Conservation (phyloP, 345 rosid species). For the Lepidium aucheri region DNA sequence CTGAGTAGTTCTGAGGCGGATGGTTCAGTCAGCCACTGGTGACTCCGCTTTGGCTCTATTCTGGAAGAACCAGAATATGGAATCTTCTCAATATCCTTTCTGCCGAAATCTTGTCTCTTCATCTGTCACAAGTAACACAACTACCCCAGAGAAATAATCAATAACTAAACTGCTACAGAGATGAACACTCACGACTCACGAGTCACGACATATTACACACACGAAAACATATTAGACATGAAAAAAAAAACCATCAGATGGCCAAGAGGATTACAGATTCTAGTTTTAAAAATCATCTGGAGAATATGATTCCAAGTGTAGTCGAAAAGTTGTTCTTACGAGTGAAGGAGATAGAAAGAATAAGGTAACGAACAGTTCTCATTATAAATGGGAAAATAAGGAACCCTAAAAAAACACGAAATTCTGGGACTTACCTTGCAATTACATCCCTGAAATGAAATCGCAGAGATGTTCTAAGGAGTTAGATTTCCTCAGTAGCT, state of each 20-base stretch:
- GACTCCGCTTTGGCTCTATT: slow-evolving; percentile 44
- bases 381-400: neutral
- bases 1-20: slow-evolving; percentile 45
- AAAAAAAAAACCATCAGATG: neutral
- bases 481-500: neutral
- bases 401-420: neutral
- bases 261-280: neutral
- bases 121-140: neutral
- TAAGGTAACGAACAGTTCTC: neutral
- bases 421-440: neutral
- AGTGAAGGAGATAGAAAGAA: neutral
- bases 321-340: neutral
- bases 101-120: neutral
- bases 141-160: neutral
- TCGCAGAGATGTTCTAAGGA: neutral
- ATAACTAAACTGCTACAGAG: neutral
- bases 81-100: slow-evolving; percentile 8
- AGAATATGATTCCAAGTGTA: neutral
- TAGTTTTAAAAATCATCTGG: neutral
- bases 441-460: slow-evolving; percentile 5
- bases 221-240: neutral
- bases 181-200: neutral
- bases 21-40: slow-evolving; percentile 54
- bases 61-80: neutral
- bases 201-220: neutral